Base-by-base conservation (phyloP, 1,284 basidiomycete species). In the Ganoderma sinense region DNA sequence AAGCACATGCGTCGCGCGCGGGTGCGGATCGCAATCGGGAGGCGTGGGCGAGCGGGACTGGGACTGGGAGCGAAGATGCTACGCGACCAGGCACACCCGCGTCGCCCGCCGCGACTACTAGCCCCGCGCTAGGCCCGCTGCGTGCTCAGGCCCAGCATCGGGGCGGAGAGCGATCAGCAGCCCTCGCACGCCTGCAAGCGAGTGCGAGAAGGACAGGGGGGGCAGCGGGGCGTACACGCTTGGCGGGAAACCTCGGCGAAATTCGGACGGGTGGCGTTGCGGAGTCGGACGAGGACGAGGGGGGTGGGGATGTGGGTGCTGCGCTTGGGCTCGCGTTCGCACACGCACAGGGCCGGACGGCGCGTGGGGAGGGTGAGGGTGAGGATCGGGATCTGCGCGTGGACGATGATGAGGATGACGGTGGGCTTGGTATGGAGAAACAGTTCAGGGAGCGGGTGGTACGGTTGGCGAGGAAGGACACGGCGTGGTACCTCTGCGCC, bases 401-500 rank as follows among this genome's bases (percentile, higher is more conserved):
- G 23, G 26, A 31, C 26, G 71, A 69, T 56, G 48, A 18, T 18
- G 16, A 41, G 36, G 36, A 36, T 36, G 36, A 10, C 7, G 36
- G 10, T 36, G 36, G 36, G 6, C 36, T 36, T 36, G 36, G 6
- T 36, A 36, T 65, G 33, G 74, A 74, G 53, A 20, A 55, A 26
- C 58, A 26, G 33, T 7, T n/a, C 26, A 18, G 31, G 53, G 51
- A 65, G 40, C 81, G 83, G 63, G 74, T 84, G 68, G 75, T 76
- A 68, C 79, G 76, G 60, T 80, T 89, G 41, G 85, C 83, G 45
- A 80, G 80, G 53, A 88, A 88, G 74, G 88, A 89, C 73, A 75
- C 85, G 41, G 67, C 86, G 26, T 89, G 87, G 86, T 89, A 87
- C 78, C 80, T 89, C 39, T 89, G 87, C 72, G 82, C 81, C 39